These are phyloP conservation scores for Asparagopsis taxiformis DNA, from an alignment of 31 red algal genomes.

Conservation along the genomic window DNA sequence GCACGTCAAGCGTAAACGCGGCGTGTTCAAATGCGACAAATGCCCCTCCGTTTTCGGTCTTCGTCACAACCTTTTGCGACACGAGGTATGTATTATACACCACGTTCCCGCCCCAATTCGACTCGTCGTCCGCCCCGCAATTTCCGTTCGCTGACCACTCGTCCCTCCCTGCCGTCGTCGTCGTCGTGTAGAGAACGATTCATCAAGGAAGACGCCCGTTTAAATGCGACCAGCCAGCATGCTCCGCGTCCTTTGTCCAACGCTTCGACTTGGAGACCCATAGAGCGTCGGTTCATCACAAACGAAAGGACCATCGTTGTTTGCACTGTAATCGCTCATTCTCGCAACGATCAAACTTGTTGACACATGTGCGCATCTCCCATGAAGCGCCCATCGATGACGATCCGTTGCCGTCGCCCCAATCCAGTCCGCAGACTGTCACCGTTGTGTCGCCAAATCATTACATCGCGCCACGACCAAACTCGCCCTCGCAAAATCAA, in stretches of 20 bases:
- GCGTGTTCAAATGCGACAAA: conserved; percentile 43
- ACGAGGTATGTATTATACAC: conserved; percentile 24
- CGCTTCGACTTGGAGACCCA: conserved; percentile 38
- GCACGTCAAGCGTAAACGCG: conserved; percentile 42
- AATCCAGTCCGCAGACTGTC: too few relatives aligned
- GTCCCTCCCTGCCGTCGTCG: background rate
- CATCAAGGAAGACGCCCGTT: conserved; percentile 28
- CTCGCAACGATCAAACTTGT: conserved; percentile 7
- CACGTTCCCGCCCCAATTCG: background rate
- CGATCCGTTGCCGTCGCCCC: too few relatives aligned
- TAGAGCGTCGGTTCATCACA: conserved; percentile 7
- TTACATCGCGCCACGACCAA: too few relatives aligned
- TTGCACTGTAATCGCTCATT: conserved; percentile 5
- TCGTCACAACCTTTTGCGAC: conserved; percentile 45
- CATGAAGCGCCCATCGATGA: too few relatives aligned
- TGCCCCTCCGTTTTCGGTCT: conserved; percentile 54
- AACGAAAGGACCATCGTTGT: conserved; percentile 4
- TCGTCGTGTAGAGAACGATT: conserved; percentile 35
- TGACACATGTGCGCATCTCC: conserved; percentile 29
- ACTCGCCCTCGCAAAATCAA: too few relatives aligned
- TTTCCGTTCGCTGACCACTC: background rate
- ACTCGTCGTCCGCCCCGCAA: background rate
- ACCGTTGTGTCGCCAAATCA: too few relatives aligned
- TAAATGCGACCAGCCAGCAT: conserved; percentile 6
- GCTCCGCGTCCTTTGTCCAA: conserved; percentile 32